phyloP scores from a whole-genome alignment of 192 early-diverging fungal genomes.

The Umbelopsis sp. region DNA sequence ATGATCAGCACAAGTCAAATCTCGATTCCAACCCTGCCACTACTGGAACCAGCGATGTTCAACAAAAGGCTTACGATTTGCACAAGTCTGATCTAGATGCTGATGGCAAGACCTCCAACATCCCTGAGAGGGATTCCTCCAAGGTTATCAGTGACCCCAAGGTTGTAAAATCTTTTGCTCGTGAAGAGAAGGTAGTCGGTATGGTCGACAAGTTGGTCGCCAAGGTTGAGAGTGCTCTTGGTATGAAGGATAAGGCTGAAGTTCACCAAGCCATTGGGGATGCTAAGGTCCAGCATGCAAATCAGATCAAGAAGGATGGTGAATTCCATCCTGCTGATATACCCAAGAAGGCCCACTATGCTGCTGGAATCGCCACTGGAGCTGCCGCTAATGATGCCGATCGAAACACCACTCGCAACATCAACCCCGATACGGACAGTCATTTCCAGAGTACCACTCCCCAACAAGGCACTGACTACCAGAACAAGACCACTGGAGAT shows the following conservation, averaged over 20 bases:
- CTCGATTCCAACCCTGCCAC: neutral
- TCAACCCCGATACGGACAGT: neutral
- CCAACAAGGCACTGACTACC: no score
- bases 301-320: neutral
- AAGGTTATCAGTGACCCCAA: neutral
- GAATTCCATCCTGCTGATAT: neutral
- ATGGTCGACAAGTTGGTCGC: slow-evolving; percentile 5
- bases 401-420: neutral
- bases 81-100: neutral
- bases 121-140: neutral
- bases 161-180: neutral
- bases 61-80: neutral
- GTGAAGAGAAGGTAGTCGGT: slow-evolving; percentile 11
- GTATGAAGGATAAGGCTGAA: neutral
- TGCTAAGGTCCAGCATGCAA: neutral
- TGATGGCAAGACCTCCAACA: neutral
- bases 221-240: slow-evolving; percentile 12
- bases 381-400: neutral
- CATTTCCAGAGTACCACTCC: no score
- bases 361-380: neutral
- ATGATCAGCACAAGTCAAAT: neutral
- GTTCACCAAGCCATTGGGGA: slow-evolving; percentile 4
- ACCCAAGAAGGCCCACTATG: neutral
- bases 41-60: neutral
- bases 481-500: no score